A percentile compares a stretch with the other conserved stretches of the same genome.
phyloP scores from a whole-genome alignment of 208 protist genomes.

The Trypanosoma brucei region DNA sequence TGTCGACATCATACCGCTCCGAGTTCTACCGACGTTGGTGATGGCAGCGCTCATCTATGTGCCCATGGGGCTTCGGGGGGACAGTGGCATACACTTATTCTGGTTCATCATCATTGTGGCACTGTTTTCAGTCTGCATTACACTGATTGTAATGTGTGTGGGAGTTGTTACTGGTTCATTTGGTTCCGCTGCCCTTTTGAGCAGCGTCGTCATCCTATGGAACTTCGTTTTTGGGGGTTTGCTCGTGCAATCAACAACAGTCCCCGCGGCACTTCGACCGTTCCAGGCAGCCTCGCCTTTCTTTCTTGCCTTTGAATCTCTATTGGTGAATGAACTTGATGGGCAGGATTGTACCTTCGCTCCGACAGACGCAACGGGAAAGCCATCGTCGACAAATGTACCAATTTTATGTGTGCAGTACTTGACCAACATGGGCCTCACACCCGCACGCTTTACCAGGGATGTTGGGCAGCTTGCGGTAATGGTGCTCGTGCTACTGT shows the following conservation, averaged over 20 bases:
- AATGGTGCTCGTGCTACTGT: conserved; percentile 45
- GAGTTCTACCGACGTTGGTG: conserved; percentile 76
- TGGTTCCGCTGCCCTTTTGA: conserved; percentile 77
- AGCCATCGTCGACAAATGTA: conserved; percentile 43
- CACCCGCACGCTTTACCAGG: conserved; percentile 51
- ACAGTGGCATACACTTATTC: conserved; percentile 77
- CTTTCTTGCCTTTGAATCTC: conserved; percentile 86
- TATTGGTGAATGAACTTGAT: conserved; percentile 92
- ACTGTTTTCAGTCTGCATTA: conserved; percentile 82
- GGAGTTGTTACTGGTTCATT: conserved; percentile 75
- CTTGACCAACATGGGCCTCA: conserved; percentile 76
- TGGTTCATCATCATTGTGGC: conserved; percentile 83
- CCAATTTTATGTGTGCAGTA: conserved; percentile 87
- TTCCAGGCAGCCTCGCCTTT: conserved; percentile 83
- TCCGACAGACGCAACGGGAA: conserved; percentile 72
- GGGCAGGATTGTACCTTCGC: conserved; percentile 79
- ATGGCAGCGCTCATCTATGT: conserved; percentile 88
- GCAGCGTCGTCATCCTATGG: conserved; percentile 83
- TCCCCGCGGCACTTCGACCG: conserved; percentile 54
- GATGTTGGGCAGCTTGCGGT: conserved; percentile 76
- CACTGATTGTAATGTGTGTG: conserved; percentile 76
- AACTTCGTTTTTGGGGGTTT: conserved; percentile 91
- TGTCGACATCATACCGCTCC: conserved; percentile 85
- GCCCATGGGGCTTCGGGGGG: conserved; percentile 85
- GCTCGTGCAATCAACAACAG: conserved; percentile 82